Conservation (phyloP, 116 monocot species). For the Papilionanthe hybrid region DNA sequence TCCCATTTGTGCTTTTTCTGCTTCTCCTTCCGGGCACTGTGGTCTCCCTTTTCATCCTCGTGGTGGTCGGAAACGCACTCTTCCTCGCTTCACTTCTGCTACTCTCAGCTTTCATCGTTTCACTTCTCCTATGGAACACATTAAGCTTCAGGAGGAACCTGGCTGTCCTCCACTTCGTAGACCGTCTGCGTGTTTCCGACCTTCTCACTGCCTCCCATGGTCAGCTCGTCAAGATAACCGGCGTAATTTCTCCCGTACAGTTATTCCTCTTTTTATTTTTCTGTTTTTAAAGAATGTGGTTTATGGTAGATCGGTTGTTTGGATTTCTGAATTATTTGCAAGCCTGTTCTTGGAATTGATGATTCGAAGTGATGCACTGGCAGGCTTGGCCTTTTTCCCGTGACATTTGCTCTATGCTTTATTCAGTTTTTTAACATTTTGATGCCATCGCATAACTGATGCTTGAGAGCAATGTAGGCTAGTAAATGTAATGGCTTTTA, state of each 20-base stretch:
- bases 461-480: no score
- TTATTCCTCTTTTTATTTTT: not conserved
- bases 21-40: constrained; percentile 51
- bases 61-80: constrained; percentile 62
- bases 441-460: no score
- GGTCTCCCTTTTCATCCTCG: constrained; percentile 54
- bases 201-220: constrained; percentile 44
- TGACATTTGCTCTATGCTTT: no score
- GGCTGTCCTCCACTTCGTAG: constrained; percentile 37
- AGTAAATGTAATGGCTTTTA: no score
- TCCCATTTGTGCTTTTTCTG: constrained; percentile 33
- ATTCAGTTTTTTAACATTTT: no score
- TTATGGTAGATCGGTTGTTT: no score
- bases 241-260: constrained; percentile 32
- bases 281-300: not conserved
- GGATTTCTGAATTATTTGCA: no score
- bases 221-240: constrained; percentile 77
- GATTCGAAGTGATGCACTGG: no score
- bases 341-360: no score
- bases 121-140: constrained; percentile 55
- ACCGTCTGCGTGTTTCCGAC: constrained; percentile 47
- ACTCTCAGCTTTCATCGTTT: constrained; percentile 39
- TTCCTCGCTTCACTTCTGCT: constrained; percentile 45
- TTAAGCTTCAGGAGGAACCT: constrained; percentile 20
- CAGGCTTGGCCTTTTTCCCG: no score